These are phyloP conservation scores for Chenopodium quinoa DNA, from an alignment of 148 eudicot genomes.

Conservation along the genomic window DNA sequence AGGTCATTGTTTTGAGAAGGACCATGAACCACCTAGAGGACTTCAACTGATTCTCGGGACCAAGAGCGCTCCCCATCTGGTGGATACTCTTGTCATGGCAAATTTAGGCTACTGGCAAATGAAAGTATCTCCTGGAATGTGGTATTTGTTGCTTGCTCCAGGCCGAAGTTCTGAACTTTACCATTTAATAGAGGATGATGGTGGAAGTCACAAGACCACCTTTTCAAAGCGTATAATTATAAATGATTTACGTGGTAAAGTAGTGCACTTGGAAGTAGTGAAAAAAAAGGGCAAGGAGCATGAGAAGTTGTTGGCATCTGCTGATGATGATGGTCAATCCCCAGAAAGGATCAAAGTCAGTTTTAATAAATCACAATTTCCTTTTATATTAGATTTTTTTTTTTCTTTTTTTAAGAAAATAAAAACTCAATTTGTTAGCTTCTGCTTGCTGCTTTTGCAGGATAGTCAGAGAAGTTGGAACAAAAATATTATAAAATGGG, in stretches of 20 bases:
- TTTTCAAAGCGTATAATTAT: conserved; percentile 68
- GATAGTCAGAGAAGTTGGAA: conserved; percentile 69
- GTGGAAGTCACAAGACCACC: conserved; percentile 43
- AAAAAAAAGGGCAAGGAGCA: conserved; percentile 86
- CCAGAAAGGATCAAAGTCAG: conserved; percentile 42
- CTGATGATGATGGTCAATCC: conserved; percentile 50
- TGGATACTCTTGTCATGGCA: conserved; percentile 97
- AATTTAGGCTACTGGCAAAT: conserved; percentile 99
- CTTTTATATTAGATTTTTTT: neutral
- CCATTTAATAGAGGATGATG: conserved; percentile 64
- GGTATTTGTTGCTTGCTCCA: conserved; percentile 93
- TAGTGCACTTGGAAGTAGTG: conserved; percentile 79
- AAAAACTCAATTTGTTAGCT: conserved; percentile 1
- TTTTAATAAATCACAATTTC: neutral
- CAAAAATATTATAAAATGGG: conserved; percentile 86
- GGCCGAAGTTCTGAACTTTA: conserved; percentile 96
- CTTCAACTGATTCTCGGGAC: conserved; percentile 96
- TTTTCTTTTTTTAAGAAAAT: neutral
- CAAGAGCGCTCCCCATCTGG: conserved; percentile 76
- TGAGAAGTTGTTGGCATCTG: conserved; percentile 66
- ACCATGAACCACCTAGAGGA: conserved; percentile 90
- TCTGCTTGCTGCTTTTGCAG: conserved; percentile 40
- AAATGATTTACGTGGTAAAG: conserved; percentile 78
- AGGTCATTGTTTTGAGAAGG: conserved; percentile 97
- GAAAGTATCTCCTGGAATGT: conserved; percentile 97